Conservation (phyloP, 345 rosid genomes). For the Populus alba region DNA sequence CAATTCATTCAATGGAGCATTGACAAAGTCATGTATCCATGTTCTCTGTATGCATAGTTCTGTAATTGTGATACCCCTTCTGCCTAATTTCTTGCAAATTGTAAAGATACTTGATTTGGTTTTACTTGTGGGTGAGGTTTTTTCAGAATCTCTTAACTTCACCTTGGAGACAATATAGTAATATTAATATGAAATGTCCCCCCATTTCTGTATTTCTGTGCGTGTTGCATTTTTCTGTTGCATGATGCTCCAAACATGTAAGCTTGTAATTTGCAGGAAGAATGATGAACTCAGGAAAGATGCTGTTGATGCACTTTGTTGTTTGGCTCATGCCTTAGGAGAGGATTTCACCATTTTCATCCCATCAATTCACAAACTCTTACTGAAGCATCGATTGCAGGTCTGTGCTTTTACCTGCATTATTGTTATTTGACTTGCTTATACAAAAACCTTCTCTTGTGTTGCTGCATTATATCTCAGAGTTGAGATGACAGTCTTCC, state of each 20-base stretch:
- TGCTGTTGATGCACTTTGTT: slow-evolving; percentile 96
- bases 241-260: background rate
- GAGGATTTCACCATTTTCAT: slow-evolving; percentile 95
- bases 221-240: background rate
- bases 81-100: background rate
- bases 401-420: slow-evolving; percentile 32
- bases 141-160: background rate
- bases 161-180: background rate
- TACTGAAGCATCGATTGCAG: slow-evolving; percentile 68
- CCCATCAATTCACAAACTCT: slow-evolving; percentile 85
- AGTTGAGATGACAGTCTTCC: background rate
- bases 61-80: background rate
- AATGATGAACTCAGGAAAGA: slow-evolving; percentile 88
- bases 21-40: background rate
- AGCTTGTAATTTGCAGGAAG: slow-evolving; percentile 48
- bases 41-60: background rate
- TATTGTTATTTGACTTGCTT: background rate
- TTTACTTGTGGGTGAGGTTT: background rate
- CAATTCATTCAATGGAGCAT: background rate
- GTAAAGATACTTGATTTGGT: background rate
- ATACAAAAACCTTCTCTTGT: background rate
- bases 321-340: slow-evolving; percentile 97
- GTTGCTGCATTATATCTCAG: background rate
- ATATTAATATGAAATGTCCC: background rate
- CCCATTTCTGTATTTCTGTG: background rate